Evolutionary conservation across 805 yeast genomes (phyloP), one percentile per base, ranked within the genome.

Genomic region (Pichia cephalocereana): DNA sequence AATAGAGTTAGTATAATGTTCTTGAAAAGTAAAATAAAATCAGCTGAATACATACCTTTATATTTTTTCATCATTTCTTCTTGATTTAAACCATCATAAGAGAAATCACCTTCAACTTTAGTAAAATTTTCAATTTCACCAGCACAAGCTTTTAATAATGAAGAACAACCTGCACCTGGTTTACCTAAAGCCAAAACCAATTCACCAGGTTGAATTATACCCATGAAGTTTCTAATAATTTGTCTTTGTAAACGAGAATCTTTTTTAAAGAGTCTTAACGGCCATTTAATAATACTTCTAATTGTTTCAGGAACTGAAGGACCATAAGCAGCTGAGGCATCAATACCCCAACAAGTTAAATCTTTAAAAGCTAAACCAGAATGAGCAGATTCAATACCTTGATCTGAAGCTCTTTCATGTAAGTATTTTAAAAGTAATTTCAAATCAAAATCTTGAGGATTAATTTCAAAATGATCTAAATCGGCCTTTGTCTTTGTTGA

Each of bases 131-230:
- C 56, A 47, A 68, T 67, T 63, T 74, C 69, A 58, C 72, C 82
- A 12, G 88, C 78, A 54, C 83, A 68, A 3, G 84, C 74, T 55
- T 80, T 80, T 60, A 83, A 68, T 43, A 83, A 69, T 3, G 88
- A 76, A 5, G 90, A 80, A 62, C 90, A 84, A 43, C 93, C 93
- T 28, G 91, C 82, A 56, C 91, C 89, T 2, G 91, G 89, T 52
- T 83, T 75, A 46, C 86, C 87, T 36, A 82, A 63, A 7, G 83
- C 89, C 44, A 83, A 67, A 32, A 80, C 72, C 80, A 82, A 75
- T 56, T 82, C 88, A 55, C 89, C 88, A 2, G 84, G 76, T 50
- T 60, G 58, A 42, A 59, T 66, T 38, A 71, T 66, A 63, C 75
- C 76, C 37, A 68, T 61, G 54, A 69, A 62, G 44, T 70, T 64